Base-by-base conservation (phyloP, 1,284 basidiomycete species). In the Rhodofomes roseus region DNA sequence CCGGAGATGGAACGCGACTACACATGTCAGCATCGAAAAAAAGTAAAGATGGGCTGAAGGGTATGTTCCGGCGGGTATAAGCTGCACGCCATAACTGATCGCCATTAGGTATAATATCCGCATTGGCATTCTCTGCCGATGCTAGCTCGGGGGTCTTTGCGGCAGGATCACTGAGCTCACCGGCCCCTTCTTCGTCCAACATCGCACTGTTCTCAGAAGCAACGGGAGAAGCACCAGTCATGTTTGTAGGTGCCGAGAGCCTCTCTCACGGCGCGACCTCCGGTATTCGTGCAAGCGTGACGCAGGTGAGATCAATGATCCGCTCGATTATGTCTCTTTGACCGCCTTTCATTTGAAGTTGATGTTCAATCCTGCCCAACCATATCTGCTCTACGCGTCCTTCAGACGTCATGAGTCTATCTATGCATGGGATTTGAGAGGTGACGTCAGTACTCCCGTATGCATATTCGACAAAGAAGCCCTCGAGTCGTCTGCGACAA, bases 21-120 rank as follows among this genome's bases (percentile, higher is more conserved):
- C 81, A 79, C n/a, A 95, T 91, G 0, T 86, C 86, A 0, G 85
- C 87, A 1, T 88, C 86, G 0, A 89, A 89, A 70, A 90, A 89
- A 67, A 92, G 89, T 63, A 86, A 85, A 66, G 87, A 91, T 58
- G 94, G 93, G 1, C 78, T 96, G 58, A 95, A 93, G 81, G 94
- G 94, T 89, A 63, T 5, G 51, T 44, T 1, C 1, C 14, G 31
- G 7, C 43, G 22, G 51, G n/a, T 31, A 40, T n/a, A n/a, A n/a
- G n/a, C 11, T 44, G 1, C 22, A 22, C 36, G 27, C 29, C 37
- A 50, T 31, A 36, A 39, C 50, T 51, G 14, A 43, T 43, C 9
- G 39, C 27, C 53, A 59, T 56, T 57, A 95, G 93, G 94, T 0
- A 90, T 96, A 60, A 82, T 96, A 55, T 94, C 94, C 2, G 77